Evolutionary conservation across 2,329 filamentous ascomycete genomes (phyloP).

Genomic region (Botryotinia calthae): DNA sequence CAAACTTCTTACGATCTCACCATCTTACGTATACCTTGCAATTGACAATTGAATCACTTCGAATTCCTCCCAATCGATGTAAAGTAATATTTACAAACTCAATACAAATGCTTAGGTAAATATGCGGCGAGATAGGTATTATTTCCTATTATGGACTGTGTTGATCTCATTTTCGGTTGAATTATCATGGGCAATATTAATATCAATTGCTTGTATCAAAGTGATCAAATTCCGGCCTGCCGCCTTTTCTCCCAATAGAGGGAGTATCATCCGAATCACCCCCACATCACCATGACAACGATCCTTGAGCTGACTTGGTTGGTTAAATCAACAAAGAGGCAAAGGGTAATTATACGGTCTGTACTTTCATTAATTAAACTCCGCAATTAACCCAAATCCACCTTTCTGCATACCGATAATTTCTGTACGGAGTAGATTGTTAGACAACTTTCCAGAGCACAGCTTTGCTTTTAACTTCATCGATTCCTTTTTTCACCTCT

Average conservation of each 20-base stretch:
- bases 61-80: neutral
- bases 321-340: conserved; percentile 10
- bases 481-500: conserved; percentile 1
- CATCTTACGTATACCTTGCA: too few species aligned
- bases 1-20: neutral
- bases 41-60: neutral
- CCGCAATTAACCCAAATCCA: conserved; percentile 20
- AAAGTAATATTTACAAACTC: neutral
- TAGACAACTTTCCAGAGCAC: conserved; percentile 2
- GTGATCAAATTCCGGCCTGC: neutral
- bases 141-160: neutral
- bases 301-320: neutral
- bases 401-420: conserved; percentile 18
- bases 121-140: neutral
- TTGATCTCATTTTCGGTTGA: neutral
- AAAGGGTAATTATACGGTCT: neutral
- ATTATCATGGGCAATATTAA: neutral
- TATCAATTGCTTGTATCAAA: neutral
- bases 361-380: neutral
- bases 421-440: neutral
- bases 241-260: neutral
- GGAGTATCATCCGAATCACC: neutral
- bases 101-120: neutral
- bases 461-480: conserved; percentile 1
- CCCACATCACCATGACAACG: conserved; percentile 11